Percentiles rank a stretch among this genome's conserved stretches.
Evolutionary conservation across 2,329 filamentous ascomycete genomes (phyloP).

Genomic region (Botrytis medusae): DNA sequence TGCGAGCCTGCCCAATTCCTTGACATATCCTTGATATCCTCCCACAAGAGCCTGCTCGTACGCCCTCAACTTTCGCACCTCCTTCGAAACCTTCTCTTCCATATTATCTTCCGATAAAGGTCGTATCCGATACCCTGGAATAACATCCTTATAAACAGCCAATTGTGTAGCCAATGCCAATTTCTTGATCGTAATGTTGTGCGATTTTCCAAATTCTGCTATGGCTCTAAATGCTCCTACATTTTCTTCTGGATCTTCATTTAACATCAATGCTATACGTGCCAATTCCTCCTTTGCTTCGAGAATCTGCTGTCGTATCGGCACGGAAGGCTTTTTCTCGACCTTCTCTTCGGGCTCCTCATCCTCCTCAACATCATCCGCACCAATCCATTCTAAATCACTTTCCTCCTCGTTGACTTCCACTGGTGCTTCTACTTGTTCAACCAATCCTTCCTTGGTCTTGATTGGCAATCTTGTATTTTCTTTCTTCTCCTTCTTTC

Average conservation of each 20-base stretch:
- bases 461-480: constrained; percentile 81
- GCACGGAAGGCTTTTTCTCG: constrained; percentile 61
- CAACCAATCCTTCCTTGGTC: constrained; percentile 72
- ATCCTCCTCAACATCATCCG: constrained; percentile 50
- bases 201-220: constrained; percentile 69
- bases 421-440: constrained; percentile 55
- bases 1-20: constrained; percentile 70
- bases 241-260: constrained; percentile 92
- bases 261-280: constrained; percentile 74
- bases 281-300: constrained; percentile 92
- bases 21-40: constrained; percentile 83
- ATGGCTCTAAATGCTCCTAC: constrained; percentile 75
- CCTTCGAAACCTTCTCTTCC: constrained; percentile 83
- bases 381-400: constrained; percentile 63
- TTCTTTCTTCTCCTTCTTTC: constrained; percentile 68
- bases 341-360: constrained; percentile 51
- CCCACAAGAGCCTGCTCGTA: constrained; percentile 87
- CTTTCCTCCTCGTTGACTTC: constrained; percentile 58
- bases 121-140: constrained; percentile 93
- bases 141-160: constrained; percentile 91
- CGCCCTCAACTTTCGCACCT: constrained; percentile 75
- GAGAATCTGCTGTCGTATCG: constrained; percentile 75
- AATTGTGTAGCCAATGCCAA: constrained; percentile 83
- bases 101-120: constrained; percentile 73
- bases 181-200: constrained; percentile 75